Conservation (phyloP, 2,329 filamentous ascomycete genomes). For the Huntiella abstrusa region DNA sequence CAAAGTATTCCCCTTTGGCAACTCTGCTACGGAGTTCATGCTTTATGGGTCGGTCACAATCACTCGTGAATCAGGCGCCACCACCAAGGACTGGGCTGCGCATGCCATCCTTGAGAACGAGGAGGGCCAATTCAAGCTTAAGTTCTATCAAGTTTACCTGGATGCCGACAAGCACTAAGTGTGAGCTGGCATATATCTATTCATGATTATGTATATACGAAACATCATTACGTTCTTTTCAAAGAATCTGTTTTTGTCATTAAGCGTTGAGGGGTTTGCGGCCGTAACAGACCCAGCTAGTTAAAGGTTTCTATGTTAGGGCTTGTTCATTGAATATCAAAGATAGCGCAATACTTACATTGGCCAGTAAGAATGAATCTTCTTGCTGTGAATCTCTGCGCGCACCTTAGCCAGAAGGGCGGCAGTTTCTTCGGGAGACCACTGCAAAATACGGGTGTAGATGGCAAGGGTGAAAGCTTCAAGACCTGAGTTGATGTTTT, state of each 20-base stretch:
- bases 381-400: conserved; percentile 16
- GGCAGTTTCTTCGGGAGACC: conserved; percentile 16
- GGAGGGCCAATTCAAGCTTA: conserved; percentile 32
- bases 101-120: conserved; percentile 26
- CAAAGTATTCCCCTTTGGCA: conserved; percentile 18
- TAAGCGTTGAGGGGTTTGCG: not conserved
- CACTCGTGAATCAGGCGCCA: conserved; percentile 14
- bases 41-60: conserved; percentile 18
- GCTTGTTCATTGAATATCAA: too few species aligned
- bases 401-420: conserved; percentile 16
- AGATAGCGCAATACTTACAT: conserved; percentile 14
- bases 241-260: not conserved
- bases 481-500: conserved; percentile 13
- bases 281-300: conserved; percentile 1
- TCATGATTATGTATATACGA: not conserved
- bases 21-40: conserved; percentile 17
- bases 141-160: conserved; percentile 35
- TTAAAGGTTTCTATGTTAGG: not conserved
- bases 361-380: conserved; percentile 18
- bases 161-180: conserved; percentile 13
- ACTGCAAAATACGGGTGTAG: conserved; percentile 18
- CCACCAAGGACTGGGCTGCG: conserved; percentile 30
- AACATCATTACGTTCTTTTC: conserved; percentile 1
- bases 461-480: conserved; percentile 18
- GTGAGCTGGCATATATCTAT: not conserved